A percentile compares a stretch with the other conserved stretches of the same genome.
Conservation (phyloP, 805 yeast genomes). For the Ogataea dorogensis region DNA sequence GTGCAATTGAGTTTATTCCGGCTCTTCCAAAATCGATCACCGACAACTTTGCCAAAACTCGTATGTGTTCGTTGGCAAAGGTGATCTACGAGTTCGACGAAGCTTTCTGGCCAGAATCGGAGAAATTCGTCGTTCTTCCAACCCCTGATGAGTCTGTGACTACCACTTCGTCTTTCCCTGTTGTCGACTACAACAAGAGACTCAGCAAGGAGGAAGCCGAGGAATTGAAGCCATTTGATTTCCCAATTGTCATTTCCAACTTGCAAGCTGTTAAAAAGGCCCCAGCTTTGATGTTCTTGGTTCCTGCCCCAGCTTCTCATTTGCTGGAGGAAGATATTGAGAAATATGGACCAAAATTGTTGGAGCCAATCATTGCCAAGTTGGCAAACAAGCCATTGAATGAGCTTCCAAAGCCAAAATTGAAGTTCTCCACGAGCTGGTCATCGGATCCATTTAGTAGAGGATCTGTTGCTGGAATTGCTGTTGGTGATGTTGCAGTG, state of each 20-base stretch:
- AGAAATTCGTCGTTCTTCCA: conserved; percentile 31
- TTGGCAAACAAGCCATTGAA: conserved; percentile 22
- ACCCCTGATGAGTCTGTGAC: conserved; percentile 24
- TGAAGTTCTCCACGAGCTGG: conserved; percentile 41
- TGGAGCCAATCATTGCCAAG: conserved; percentile 41
- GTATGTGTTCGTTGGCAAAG: conserved; percentile 42
- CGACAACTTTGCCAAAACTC: conserved; percentile 31
- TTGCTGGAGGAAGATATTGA: conserved; percentile 41
- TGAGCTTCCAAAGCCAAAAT: conserved; percentile 28
- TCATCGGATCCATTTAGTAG: conserved; percentile 47
- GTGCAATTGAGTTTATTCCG: conserved; percentile 35
- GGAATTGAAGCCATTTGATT: conserved; percentile 27
- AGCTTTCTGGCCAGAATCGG: conserved; percentile 42
- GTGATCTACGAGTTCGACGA: conserved; percentile 45
- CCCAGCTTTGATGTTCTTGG: conserved; percentile 42
- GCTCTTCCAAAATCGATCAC: conserved; percentile 35
- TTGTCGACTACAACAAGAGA: conserved; percentile 17
- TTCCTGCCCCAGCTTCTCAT: conserved; percentile 50
- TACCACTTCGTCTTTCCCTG: conserved; percentile 7
- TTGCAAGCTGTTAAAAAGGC: conserved; percentile 26
- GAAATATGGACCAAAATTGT: conserved; percentile 40
- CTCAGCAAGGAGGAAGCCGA: conserved; percentile 8
- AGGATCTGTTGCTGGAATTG: conserved; percentile 47
- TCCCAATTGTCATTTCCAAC: conserved; percentile 31
- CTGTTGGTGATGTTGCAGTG: conserved; percentile 42